A percentile compares a stretch with the other conserved stretches of the same genome.
These are phyloP conservation scores for Septoria petroselini DNA, from an alignment of 2,329 filamentous ascomycete genomes.

Conservation along the genomic window DNA sequence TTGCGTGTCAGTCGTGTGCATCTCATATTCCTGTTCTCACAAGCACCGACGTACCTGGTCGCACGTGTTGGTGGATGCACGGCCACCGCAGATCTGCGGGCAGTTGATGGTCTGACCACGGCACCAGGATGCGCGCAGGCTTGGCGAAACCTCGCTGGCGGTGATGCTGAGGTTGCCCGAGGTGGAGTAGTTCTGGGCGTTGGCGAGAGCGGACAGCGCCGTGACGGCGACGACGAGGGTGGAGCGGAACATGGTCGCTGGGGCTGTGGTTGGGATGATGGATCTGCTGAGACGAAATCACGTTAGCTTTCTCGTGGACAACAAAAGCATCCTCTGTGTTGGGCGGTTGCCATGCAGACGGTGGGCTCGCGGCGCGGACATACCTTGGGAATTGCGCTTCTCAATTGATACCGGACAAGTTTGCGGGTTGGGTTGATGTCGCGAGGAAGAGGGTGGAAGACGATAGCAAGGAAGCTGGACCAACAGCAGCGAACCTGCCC, in stretches of 20 bases:
- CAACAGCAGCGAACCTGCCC: no score
- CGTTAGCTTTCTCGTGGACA: conserved; percentile 12
- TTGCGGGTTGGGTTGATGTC: no score
- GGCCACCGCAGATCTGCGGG: conserved; percentile 56
- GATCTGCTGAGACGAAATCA: conserved; percentile 11
- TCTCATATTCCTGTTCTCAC: conserved; percentile 27
- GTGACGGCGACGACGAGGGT: conserved; percentile 47
- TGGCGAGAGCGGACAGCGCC: conserved; percentile 46
- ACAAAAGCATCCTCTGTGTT: neutral
- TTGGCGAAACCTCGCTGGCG: conserved; percentile 40
- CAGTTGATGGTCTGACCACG: conserved; percentile 58
- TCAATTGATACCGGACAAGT: neutral
- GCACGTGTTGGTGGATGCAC: conserved; percentile 53
- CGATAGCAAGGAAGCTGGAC: no score
- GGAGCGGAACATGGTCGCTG: conserved; percentile 47
- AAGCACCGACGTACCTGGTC: conserved; percentile 51
- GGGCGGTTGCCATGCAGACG: conserved; percentile 5
- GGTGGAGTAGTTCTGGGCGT: conserved; percentile 43
- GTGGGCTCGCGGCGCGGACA: conserved; percentile 1
- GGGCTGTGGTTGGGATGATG: conserved; percentile 25
- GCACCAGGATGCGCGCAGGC: conserved; percentile 53
- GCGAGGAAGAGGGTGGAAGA: no score
- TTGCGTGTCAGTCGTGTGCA: neutral
- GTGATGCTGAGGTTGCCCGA: conserved; percentile 44
- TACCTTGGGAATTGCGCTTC: neutral